phyloP scores from a whole-genome alignment of 2,329 filamentous ascomycete species.

The Rhynchosporium agropyri region DNA sequence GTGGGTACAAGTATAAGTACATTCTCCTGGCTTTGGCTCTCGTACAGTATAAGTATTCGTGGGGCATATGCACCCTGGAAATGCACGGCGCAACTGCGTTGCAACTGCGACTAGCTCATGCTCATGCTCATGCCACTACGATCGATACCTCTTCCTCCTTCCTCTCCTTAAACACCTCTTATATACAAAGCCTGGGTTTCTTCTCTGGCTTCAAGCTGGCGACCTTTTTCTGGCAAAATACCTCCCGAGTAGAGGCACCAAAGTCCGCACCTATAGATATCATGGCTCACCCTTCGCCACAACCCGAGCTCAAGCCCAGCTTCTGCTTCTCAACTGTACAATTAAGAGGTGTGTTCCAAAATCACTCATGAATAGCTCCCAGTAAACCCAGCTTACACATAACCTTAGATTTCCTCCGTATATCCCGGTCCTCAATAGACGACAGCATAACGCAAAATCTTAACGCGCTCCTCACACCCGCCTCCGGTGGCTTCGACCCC shows the following conservation, averaged over 20 bases:
- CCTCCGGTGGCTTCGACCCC: conserved; percentile 74
- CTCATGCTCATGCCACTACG: too few relatives aligned
- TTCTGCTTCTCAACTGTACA: conserved; percentile 76
- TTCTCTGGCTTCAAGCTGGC: conserved; percentile 36
- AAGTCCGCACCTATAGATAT: conserved; percentile 31
- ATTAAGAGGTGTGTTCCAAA: conserved; percentile 61
- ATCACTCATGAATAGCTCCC: neutral
- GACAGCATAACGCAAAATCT: conserved; percentile 93
- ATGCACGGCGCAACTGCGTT: too few relatives aligned
- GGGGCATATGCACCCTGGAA: too few relatives aligned
- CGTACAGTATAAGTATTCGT: neutral
- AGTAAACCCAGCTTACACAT: conserved; percentile 14
- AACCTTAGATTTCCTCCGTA: conserved; percentile 77
- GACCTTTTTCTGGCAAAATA: conserved; percentile 39
- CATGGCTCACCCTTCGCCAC: conserved; percentile 37
- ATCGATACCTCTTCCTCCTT: too few relatives aligned
- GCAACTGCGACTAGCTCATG: too few relatives aligned
- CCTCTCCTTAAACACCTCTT: too few relatives aligned
- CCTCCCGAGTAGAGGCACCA: conserved; percentile 35
- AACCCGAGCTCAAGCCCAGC: conserved; percentile 66
- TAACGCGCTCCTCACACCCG: conserved; percentile 82
- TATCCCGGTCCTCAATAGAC: conserved; percentile 83
- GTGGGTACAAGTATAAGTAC: too few relatives aligned
- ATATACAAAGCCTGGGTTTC: neutral
- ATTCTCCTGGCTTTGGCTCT: too few relatives aligned